Conservation (phyloP, 2,329 filamentous ascomycete genomes). For the Alternaria arbusti region DNA sequence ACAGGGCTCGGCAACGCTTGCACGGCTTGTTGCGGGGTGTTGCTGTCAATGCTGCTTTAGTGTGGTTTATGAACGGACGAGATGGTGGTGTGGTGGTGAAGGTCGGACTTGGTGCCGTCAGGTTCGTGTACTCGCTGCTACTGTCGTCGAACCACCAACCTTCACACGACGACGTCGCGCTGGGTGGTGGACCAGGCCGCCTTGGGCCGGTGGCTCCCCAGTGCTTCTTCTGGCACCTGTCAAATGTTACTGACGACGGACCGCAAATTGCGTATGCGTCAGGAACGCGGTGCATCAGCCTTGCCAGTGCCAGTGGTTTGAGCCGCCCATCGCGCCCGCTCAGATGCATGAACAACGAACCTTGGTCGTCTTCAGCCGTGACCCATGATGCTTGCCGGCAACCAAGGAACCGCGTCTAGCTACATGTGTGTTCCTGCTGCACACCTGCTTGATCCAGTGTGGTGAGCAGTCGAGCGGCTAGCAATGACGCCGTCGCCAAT, state of each 20-base stretch:
- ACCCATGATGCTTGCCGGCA: slow-evolving; percentile 13
- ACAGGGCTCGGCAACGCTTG: slow-evolving; percentile 52
- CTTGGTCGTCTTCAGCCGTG: slow-evolving; percentile 29
- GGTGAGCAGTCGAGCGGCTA: slow-evolving; percentile 38
- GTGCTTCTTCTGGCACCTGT: slow-evolving; percentile 38
- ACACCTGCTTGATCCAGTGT: slow-evolving; percentile 46
- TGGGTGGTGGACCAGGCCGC: not conserved
- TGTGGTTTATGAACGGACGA: slow-evolving; percentile 25
- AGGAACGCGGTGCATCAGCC: slow-evolving; percentile 52
- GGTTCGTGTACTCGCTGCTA: slow-evolving; percentile 36
- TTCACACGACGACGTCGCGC: slow-evolving; percentile 5
- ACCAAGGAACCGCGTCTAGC: slow-evolving; percentile 33
- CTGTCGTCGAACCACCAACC: slow-evolving; percentile 37
- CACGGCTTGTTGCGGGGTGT: slow-evolving; percentile 48
- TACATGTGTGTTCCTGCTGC: slow-evolving; percentile 36
- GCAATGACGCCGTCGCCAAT: slow-evolving; percentile 31
- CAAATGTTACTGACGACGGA: slow-evolving; percentile 40
- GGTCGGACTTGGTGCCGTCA: slow-evolving; percentile 28
- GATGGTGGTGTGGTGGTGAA: slow-evolving; percentile 23
- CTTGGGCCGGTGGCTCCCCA: slow-evolving; percentile 31
- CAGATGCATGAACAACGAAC: slow-evolving; percentile 41
- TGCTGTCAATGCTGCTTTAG: slow-evolving; percentile 36
- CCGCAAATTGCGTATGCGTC: slow-evolving; percentile 52
- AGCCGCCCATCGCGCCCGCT: slow-evolving; percentile 45
- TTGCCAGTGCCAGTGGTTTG: slow-evolving; percentile 36